Evolutionary conservation across 1,284 basidiomycete genomes (phyloP).

Genomic region (Leccinum laetum): DNA sequence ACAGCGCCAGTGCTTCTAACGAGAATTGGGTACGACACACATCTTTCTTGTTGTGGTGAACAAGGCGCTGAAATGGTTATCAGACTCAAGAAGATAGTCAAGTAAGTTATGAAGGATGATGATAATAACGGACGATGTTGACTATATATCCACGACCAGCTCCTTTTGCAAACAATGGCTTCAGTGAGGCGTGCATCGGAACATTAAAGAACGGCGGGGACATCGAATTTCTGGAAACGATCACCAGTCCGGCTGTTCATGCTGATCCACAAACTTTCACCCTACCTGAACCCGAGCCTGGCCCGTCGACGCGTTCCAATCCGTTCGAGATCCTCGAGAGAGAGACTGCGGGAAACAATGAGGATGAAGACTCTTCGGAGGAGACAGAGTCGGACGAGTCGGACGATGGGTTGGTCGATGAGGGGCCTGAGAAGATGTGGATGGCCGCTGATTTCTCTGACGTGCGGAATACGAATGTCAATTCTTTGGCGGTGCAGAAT

Average conservation of each 20-base stretch:
- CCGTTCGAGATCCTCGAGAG: too few species aligned
- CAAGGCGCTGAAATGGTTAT: not conserved
- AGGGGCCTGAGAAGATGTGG: too few species aligned
- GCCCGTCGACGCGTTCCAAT: too few species aligned
- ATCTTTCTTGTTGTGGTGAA: not conserved
- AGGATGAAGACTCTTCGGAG: too few species aligned
- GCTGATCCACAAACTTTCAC: too few species aligned
- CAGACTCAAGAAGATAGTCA: constrained; percentile 56
- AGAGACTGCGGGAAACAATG: too few species aligned
- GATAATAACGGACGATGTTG: not conserved
- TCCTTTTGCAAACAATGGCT: constrained; percentile 45
- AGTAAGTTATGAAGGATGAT: constrained; percentile 31
- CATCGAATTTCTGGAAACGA: too few species aligned
- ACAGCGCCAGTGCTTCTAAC: constrained; percentile 48
- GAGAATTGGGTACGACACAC: constrained; percentile 49
- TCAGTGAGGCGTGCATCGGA: constrained; percentile 30
- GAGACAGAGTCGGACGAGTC: not conserved
- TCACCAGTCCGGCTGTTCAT: too few species aligned
- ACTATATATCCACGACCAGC: constrained; percentile 25
- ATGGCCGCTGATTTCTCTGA: too few species aligned
- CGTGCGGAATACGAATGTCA: too few species aligned
- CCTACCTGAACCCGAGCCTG: too few species aligned
- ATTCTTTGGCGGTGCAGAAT: too few species aligned
- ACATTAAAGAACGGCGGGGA: constrained; percentile 15
- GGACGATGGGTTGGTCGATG: not conserved